Evolutionary conservation across 805 yeast species (phyloP), one percentile per base, ranked within the genome.

Genomic region (Schwanniomyces polymorphus): DNA sequence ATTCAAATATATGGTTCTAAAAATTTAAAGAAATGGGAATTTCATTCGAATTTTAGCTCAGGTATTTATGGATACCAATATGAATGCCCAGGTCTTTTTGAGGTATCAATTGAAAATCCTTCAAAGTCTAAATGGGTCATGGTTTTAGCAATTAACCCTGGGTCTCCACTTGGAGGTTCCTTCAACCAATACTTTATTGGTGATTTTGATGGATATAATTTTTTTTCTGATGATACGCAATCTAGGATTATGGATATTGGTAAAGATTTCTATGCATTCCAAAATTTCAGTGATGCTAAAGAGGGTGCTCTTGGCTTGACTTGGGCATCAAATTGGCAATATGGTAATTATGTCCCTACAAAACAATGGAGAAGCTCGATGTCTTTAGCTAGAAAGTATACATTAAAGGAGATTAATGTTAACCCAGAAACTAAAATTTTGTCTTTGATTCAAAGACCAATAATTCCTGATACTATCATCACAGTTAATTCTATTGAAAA

Each of bases 241-340:
- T 50, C 67, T 1, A 53, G 67, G 31, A 50, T 66, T 3, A 17
- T 41, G 38, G 75, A 71, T 52, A 42, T 57, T 18, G 74, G 72
- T 18, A 69, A 67, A 54, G 75, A 71, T 50, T 66, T 58, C 50
- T 71, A 72, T 46, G 77, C 76, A 14, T 51, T 69, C 49, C 75
- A 72, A 52, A 55, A 65, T 4, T 68, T 64, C 44, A 49, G 62
- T n/a, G 61, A 61, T n/a, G 48, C 52, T 18, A 52, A 53, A 14
- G 23, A 43, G 4, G 65, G 60, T n/a, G 61, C 58, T 2, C 26
- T 67, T 12, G 72, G 72, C 25, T 47, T 71, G 37, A 75, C 72
- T 6, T 72, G 77, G 77, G 72, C 74, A 29, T 66, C 73, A 33
- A 70, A 70, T 53, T 72, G 77, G 77, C 72, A 70, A 52, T 72